Conservation (phyloP, 2,329 filamentous ascomycete genomes). For the Aureobasidium namibiae region DNA sequence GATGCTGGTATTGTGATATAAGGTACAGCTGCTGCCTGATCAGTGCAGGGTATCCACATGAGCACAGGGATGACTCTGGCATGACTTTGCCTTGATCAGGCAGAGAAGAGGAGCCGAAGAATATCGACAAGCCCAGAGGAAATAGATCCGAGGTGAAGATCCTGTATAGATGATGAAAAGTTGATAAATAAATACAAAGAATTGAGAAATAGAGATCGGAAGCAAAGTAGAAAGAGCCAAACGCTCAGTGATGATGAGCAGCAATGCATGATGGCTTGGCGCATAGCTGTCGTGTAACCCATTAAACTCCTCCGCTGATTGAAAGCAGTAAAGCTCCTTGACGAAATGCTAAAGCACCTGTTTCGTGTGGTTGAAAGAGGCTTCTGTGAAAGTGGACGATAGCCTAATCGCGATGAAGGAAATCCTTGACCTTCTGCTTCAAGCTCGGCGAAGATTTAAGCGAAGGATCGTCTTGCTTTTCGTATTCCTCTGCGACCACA, state of each 20-base stretch:
- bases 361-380: background rate
- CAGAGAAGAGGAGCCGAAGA: background rate
- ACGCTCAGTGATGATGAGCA: background rate
- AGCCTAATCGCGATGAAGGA: constrained; percentile 2
- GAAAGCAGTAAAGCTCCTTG: no score
- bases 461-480: constrained; percentile 1
- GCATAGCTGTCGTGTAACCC: background rate
- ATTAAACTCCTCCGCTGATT: background rate
- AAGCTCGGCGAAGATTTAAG: background rate
- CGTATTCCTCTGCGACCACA: background rate
- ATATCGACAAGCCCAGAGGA: no score
- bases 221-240: background rate
- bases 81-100: background rate
- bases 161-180: background rate
- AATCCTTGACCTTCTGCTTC: constrained; percentile 11
- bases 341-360: background rate
- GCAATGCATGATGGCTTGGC: background rate
- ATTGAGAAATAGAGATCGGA: background rate
- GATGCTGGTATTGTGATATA: no score
- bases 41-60: background rate
- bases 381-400: background rate
- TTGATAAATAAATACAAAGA: constrained; percentile 5
- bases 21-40: background rate
- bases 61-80: background rate
- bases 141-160: background rate